Evolutionary conservation across 1,284 basidiomycete species (phyloP), one percentile per base, ranked within the genome.

Genomic region (Coniophora puteana): DNA sequence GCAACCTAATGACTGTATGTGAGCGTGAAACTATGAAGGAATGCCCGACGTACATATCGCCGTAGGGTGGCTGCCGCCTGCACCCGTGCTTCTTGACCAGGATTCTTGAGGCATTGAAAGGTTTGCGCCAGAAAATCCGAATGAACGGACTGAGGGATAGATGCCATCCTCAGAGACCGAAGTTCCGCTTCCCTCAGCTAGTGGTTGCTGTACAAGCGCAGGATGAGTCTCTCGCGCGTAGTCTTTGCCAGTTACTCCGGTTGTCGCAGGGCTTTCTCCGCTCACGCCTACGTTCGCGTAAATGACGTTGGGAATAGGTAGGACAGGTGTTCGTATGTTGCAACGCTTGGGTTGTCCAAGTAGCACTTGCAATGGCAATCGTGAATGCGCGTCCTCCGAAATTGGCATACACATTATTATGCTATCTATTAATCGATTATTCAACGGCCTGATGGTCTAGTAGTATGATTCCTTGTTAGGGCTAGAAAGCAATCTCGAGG

Each of bases 401-500:
- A n/a, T n/a, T n/a, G n/a, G n/a, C n/a, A n/a, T n/a, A n/a, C n/a
- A n/a, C n/a, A n/a, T n/a, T n/a, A n/a, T n/a, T n/a, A n/a, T n/a
- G n/a, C n/a, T 27, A 27, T 27, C 26, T 27, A 27, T 27, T 7
- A 31, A 18, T 31, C 7, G n/a, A 14, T 14, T 18, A 7, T 8
- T 21, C n/a, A 22, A 38, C 49, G 76, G 76, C 75, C 75, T 78
- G 76, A 74, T 78, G 76, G 74, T 78, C 75, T 78, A 78, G 76
- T 78, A 77, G 76, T 75, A 78, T 77, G 76, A 79, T 78, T 79
- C 75, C 76, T 78, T 77, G 73, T 74, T 78, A 74, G 75, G 74
- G 74, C 33, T 42, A 23, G 14, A 35, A 36, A 39, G 44, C 40
- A 43, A 53, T 61, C 47, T 82, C 80, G 80, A 83, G 80, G 82